These are phyloP conservation scores for Cadophora luteo-olivacea DNA, from an alignment of 2,329 filamentous ascomycete species.

Conservation along the genomic window DNA sequence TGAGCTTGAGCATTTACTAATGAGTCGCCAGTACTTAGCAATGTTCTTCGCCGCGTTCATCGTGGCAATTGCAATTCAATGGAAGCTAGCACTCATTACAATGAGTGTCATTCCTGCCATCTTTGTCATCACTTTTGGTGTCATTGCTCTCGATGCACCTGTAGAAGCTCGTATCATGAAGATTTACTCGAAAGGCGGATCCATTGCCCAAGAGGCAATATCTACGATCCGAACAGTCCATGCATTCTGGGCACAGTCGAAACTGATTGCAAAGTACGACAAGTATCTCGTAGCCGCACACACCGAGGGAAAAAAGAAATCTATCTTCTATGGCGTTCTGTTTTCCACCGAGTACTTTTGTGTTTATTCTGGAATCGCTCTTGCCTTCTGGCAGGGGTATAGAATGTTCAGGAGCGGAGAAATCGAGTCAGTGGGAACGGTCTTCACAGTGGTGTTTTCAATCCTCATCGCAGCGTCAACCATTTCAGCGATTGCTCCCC, in stretches of 20 bases:
- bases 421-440: slow-evolving; percentile 52
- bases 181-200: slow-evolving; percentile 51
- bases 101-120: slow-evolving; percentile 25
- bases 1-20: not conserved
- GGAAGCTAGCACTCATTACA: slow-evolving; percentile 46
- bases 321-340: slow-evolving; percentile 50
- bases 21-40: slow-evolving; percentile 41
- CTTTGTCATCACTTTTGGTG: slow-evolving; percentile 51
- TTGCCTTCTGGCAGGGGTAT: slow-evolving; percentile 60
- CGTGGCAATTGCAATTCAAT: slow-evolving; percentile 47
- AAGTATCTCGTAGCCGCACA: slow-evolving; percentile 50
- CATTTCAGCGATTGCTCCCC: slow-evolving; percentile 55
- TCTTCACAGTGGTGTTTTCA: slow-evolving; percentile 58
- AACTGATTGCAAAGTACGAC: slow-evolving; percentile 51
- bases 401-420: slow-evolving; percentile 53
- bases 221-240: slow-evolving; percentile 56
- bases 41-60: slow-evolving; percentile 48
- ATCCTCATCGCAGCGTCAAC: slow-evolving; percentile 54
- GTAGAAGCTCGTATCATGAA: slow-evolving; percentile 53
- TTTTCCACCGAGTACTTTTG: slow-evolving; percentile 56
- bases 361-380: slow-evolving; percentile 54
- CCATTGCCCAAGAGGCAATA: slow-evolving; percentile 57
- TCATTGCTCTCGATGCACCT: slow-evolving; percentile 51
- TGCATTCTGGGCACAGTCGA: slow-evolving; percentile 56
- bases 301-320: slow-evolving; percentile 51